phyloP scores from a whole-genome alignment of 2,329 filamentous ascomycete species.

The Diaporthe citriasiana region DNA sequence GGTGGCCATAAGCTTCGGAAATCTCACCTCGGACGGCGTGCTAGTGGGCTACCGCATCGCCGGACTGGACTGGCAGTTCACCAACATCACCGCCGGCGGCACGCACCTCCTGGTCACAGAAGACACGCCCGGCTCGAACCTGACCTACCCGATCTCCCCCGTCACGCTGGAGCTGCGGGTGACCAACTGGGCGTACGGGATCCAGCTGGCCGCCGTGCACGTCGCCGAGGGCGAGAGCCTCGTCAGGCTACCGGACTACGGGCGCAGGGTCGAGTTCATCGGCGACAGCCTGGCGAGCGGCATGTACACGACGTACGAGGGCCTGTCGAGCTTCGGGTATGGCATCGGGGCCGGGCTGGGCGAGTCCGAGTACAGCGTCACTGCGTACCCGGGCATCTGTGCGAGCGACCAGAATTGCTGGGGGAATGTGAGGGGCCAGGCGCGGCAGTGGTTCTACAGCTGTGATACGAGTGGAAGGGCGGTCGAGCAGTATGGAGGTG shows the following conservation, averaged over 20 bases:
- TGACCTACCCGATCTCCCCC: slow-evolving; percentile 58
- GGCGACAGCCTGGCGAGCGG: slow-evolving; percentile 66
- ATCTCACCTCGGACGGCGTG: slow-evolving; percentile 62
- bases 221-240: slow-evolving; percentile 60
- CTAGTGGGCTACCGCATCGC: slow-evolving; percentile 71
- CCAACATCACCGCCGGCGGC: slow-evolving; percentile 68
- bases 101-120: slow-evolving; percentile 69
- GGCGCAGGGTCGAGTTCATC: slow-evolving; percentile 59
- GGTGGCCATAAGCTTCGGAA: slow-evolving; percentile 68
- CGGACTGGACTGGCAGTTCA: slow-evolving; percentile 72
- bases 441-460: slow-evolving; percentile 71
- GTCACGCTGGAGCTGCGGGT: slow-evolving; percentile 70
- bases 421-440: slow-evolving; percentile 63
- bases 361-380: slow-evolving; percentile 70
- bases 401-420: slow-evolving; percentile 69
- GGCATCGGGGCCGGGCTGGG: slow-evolving; percentile 69
- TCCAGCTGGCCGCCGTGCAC: slow-evolving; percentile 69
- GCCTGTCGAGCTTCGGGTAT: slow-evolving; percentile 69
- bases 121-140: slow-evolving; percentile 59
- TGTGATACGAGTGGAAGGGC: slow-evolving; percentile 67
- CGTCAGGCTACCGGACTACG: slow-evolving; percentile 56
- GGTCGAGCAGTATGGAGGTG: slow-evolving; percentile 57
- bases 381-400: slow-evolving; percentile 71
- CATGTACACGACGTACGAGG: slow-evolving; percentile 71
- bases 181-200: slow-evolving; percentile 72